Percentiles rank a stretch among this genome's conserved stretches.
Evolutionary conservation across 2,329 filamentous ascomycete species (phyloP).

Genomic region (Lachnellula occidentalis): DNA sequence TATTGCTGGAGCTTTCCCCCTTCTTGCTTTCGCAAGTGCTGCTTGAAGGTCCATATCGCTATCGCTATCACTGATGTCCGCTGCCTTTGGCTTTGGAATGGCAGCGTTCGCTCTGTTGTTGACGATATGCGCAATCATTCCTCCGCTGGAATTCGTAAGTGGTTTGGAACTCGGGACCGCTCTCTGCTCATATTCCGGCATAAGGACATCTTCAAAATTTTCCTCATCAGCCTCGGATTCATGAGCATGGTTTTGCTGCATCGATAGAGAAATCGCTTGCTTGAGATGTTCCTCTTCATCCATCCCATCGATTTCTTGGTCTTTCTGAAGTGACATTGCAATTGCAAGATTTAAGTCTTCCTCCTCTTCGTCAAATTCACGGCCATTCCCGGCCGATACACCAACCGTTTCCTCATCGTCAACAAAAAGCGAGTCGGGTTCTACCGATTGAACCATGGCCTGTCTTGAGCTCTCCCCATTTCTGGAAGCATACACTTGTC

Average conservation of each 20-base stretch:
- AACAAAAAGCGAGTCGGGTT: constrained; percentile 28
- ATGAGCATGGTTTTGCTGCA: constrained; percentile 56
- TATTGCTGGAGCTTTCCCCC: constrained; percentile 44
- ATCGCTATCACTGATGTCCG: constrained; percentile 49
- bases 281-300: constrained; percentile 71
- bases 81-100: constrained; percentile 38
- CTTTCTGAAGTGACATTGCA: constrained; percentile 67
- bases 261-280: constrained; percentile 77
- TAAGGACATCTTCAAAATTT: constrained; percentile 46
- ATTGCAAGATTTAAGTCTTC: constrained; percentile 77
- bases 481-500: constrained; percentile 16
- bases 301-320: constrained; percentile 30
- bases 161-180: constrained; percentile 47
- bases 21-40: constrained; percentile 67
- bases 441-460: constrained; percentile 14
- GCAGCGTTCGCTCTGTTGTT: constrained; percentile 66
- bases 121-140: constrained; percentile 66
- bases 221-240: constrained; percentile 32
- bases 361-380: constrained; percentile 33
- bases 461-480: constrained; percentile 5
- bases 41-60: constrained; percentile 77
- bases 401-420: constrained; percentile 14
- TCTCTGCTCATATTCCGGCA: constrained; percentile 52
- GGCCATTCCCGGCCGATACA: constrained; percentile 7
- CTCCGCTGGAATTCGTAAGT: constrained; percentile 45